These are phyloP conservation scores for Nelumbo lutea DNA, from an alignment of 164 flowering plant species.

Conservation along the genomic window DNA sequence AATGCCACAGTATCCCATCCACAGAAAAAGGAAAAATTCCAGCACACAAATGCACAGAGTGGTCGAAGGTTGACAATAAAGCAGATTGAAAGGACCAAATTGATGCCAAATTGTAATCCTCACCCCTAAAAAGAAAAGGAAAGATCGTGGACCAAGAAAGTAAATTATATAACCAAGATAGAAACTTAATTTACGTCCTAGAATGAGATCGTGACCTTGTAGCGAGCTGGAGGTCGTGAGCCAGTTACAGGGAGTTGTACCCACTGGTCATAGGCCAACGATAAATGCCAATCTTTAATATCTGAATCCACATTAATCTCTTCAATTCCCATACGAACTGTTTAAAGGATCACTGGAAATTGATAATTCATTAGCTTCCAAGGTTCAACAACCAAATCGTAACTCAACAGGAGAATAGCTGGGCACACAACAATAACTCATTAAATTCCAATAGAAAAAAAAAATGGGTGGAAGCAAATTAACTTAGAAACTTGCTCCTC, in stretches of 20 bases:
- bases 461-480: no score
- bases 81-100: background rate
- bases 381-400: conserved; percentile 6
- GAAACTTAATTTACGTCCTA: background rate
- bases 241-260: conserved; percentile 53
- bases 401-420: background rate
- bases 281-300: conserved; percentile 35
- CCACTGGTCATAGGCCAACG: conserved; percentile 61
- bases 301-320: conserved; percentile 25
- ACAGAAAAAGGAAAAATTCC: background rate
- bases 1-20: background rate
- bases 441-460: background rate
- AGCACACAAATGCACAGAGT: background rate
- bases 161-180: background rate
- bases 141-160: no score
- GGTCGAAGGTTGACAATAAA: background rate
- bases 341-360: background rate
- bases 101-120: background rate
- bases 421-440: background rate
- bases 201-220: conserved; percentile 44
- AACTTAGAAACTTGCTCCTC: no score
- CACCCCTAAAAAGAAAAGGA: background rate
- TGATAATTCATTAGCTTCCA: conserved; percentile 4
- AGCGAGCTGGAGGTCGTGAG: conserved; percentile 68
- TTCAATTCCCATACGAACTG: conserved; percentile 38